Evolutionary conservation across 225 moss, liverwort and hornwort species (phyloP).

Genomic region (Polytrichum commune): DNA sequence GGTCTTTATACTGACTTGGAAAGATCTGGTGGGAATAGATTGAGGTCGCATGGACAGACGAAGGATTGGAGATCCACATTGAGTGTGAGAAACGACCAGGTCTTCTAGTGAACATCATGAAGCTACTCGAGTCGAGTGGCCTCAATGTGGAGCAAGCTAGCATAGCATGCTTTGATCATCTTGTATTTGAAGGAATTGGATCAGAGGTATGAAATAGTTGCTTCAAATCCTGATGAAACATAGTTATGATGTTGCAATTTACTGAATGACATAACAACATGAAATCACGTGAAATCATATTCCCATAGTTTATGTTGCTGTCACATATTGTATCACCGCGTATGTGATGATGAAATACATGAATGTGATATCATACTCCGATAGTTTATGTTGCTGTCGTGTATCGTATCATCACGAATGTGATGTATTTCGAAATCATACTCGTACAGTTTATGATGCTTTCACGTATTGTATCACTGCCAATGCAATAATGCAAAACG

Average conservation of each 20-base stretch:
- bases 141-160: slow-evolving; percentile 34
- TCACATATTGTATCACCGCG: too few relatives aligned
- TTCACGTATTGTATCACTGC: too few relatives aligned
- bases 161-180: slow-evolving; percentile 24
- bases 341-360: too few relatives aligned
- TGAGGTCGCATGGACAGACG: slow-evolving; percentile 24
- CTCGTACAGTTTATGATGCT: neutral
- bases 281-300: neutral
- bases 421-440: neutral
- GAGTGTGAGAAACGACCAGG: slow-evolving; percentile 35
- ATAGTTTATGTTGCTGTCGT: neutral
- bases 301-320: too few relatives aligned
- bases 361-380: neutral
- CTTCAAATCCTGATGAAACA: neutral
- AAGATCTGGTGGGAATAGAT: slow-evolving; percentile 17
- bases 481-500: too few relatives aligned
- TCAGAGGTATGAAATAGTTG: slow-evolving; percentile 17
- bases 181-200: slow-evolving; percentile 31
- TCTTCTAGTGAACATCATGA: slow-evolving; percentile 40
- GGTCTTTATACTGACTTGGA: neutral
- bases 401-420: too few relatives aligned
- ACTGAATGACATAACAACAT: neutral
- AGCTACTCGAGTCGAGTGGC: slow-evolving; percentile 36
- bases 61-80: slow-evolving; percentile 37
- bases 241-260: neutral